phyloP scores from a whole-genome alignment of 176 grass and related monocot genomes.

The Puccinellia tenuiflora region DNA sequence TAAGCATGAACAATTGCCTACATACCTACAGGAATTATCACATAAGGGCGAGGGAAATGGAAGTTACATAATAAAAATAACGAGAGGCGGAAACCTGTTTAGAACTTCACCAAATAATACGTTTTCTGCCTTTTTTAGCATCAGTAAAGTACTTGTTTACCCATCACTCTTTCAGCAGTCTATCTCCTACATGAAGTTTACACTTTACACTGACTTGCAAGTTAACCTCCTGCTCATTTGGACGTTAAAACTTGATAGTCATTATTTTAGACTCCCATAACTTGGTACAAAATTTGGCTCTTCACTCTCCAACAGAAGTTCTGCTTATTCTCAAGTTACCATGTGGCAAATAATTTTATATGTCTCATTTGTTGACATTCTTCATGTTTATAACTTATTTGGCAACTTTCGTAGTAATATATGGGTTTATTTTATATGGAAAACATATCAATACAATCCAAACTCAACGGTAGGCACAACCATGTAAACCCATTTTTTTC shows the following conservation, averaged over 20 bases:
- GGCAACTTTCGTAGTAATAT: background rate
- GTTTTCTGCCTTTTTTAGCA: background rate
- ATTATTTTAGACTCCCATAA: background rate
- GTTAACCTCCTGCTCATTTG: background rate
- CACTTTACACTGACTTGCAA: background rate
- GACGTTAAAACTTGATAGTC: background rate
- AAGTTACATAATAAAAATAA: background rate
- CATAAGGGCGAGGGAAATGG: background rate
- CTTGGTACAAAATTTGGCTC: background rate
- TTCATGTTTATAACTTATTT: background rate
- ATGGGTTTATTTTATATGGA: background rate
- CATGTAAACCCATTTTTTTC: background rate
- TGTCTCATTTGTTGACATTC: background rate
- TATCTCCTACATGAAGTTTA: background rate
- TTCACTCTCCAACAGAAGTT: background rate
- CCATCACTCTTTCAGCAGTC: background rate
- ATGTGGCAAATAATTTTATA: background rate
- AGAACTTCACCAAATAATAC: background rate
- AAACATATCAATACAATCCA: background rate
- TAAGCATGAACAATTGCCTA: background rate
- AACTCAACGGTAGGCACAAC: background rate
- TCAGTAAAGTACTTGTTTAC: background rate
- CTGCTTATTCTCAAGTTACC: background rate
- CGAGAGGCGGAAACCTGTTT: background rate
- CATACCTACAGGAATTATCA: background rate